Evolutionary conservation across 495 filamentous ascomycete genomes (phyloP).

Genomic region (Aspergillus bertholletiae): DNA sequence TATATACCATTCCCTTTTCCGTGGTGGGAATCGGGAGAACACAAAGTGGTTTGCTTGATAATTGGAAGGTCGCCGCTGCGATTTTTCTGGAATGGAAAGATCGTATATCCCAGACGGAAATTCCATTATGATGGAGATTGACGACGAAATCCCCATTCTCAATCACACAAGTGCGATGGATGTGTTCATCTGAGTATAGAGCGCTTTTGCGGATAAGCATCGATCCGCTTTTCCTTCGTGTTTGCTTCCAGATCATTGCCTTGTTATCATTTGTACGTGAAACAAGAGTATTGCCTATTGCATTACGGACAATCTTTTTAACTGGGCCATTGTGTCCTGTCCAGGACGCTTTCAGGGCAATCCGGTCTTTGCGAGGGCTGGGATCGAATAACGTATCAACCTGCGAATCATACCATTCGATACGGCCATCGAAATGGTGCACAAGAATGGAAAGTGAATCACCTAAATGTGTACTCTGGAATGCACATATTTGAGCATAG

Average conservation of each 20-base stretch:
- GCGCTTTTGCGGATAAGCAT: constrained; percentile 64
- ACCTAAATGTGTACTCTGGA: constrained; percentile 56
- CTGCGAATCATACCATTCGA: constrained; percentile 76
- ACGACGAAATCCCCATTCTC: constrained; percentile 73
- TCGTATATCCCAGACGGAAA: constrained; percentile 80
- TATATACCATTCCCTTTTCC: constrained; percentile 53
- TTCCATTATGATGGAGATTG: constrained; percentile 70
- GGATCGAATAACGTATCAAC: constrained; percentile 82
- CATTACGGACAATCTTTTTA: constrained; percentile 81
- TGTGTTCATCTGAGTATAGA: constrained; percentile 67
- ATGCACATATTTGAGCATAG: constrained; percentile 71
- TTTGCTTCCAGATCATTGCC: constrained; percentile 80
- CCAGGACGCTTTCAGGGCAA: constrained; percentile 61
- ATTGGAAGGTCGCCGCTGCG: constrained; percentile 54
- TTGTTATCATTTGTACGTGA: constrained; percentile 78
- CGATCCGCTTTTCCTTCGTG: constrained; percentile 35
- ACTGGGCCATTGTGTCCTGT: constrained; percentile 80
- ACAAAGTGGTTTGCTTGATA: constrained; percentile 74
- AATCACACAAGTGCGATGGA: constrained; percentile 77
- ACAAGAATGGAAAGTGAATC: constrained; percentile 72
- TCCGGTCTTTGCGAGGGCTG: constrained; percentile 58
- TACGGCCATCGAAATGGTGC: constrained; percentile 81
- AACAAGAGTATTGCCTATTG: constrained; percentile 72
- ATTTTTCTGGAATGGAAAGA: constrained; percentile 51
- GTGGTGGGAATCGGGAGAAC: constrained; percentile 71